Evolutionary conservation across 75 land plant genomes (phyloP), one percentile per base, ranked within the genome.

Genomic region (Cunninghamia lanceolata): DNA sequence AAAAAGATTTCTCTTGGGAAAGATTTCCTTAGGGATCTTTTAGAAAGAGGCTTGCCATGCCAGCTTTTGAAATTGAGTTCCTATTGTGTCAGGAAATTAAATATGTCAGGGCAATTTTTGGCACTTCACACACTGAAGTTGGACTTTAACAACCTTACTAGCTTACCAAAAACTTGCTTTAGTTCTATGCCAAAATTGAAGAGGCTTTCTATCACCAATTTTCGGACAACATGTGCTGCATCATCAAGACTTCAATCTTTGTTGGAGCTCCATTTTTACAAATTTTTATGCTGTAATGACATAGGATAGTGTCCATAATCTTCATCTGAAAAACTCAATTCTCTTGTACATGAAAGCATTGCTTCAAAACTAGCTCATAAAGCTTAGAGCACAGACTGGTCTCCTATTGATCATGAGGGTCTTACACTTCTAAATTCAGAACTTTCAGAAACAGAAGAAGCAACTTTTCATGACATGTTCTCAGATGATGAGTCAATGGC

Each of bases 201-300:
- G 66, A 88, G 74, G 43, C 92, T 96, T 30, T 96, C 97, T 43
- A 90, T 96, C 34, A 16, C 90, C 11, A 96, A 96, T 85, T 88
- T 96, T 7, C 94, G 97, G 97, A n/a, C n/a, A n/a, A 94, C 94
- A 38, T 93, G 94, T 25, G 86, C 85, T 85, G 91, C 94, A 59
- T 87, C 94, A 34, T 88, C 91, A 75, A 93, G 90, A 78, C 94
- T 96, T 80, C 93, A 90, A n/a, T 86, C 90, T 40, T 86, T 96
- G 78, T 76, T 78, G 45, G 96, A 96, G 89, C 94, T 96, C 30
- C 92, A 96, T 47, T 96, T 96, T 86, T 96, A 96, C 83, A 93
- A 90, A 85, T 96, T 94, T 84, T 71, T 90, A 71, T 93, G 93
- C 84, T 96, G 94, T 87, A 84, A 89, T 89, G 96, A 93, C 50